Conservation (phyloP, 164 flowering plant genomes). For the Berberis vulgaris region DNA sequence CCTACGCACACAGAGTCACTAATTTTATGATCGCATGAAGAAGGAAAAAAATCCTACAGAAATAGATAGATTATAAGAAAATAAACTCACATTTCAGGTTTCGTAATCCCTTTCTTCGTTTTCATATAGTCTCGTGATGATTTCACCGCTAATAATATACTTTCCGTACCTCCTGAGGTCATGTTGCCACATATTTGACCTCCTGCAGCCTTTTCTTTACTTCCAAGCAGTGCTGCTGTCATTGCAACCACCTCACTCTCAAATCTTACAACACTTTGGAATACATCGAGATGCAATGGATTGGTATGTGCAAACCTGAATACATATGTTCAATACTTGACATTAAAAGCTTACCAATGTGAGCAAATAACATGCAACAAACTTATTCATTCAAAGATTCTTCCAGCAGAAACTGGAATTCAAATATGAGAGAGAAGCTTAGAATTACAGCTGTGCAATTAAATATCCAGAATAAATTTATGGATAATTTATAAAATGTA, state of each 20-base stretch:
- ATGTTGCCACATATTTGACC: conserved; percentile 96
- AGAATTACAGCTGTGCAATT: no score
- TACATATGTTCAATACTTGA: no score
- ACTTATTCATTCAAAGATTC: no score
- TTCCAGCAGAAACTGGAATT: no score
- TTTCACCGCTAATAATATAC: conserved; percentile 87
- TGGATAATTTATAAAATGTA: conserved; percentile 6
- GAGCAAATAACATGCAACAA: no score
- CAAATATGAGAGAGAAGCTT: no score
- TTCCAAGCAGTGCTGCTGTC: conserved; percentile 90
- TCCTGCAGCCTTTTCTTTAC: conserved; percentile 74
- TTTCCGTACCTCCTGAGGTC: conserved; percentile 99
- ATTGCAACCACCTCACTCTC: conserved; percentile 95
- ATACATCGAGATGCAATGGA: conserved; percentile 90
- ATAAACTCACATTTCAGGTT: conserved; percentile 71
- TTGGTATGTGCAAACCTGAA: conserved; percentile 98
- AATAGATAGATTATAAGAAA: not conserved
- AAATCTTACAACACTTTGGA: conserved; percentile 76
- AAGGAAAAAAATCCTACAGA: no score
- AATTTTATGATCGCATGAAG: not conserved
- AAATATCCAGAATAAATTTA: no score
- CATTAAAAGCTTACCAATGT: no score
- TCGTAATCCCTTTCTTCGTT: conserved; percentile 63
- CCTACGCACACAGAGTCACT: conserved; percentile 24
- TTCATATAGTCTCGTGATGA: conserved; percentile 95